Conservation (phyloP, 2,329 filamentous ascomycete species). For the Arthrinium puccinioides region DNA sequence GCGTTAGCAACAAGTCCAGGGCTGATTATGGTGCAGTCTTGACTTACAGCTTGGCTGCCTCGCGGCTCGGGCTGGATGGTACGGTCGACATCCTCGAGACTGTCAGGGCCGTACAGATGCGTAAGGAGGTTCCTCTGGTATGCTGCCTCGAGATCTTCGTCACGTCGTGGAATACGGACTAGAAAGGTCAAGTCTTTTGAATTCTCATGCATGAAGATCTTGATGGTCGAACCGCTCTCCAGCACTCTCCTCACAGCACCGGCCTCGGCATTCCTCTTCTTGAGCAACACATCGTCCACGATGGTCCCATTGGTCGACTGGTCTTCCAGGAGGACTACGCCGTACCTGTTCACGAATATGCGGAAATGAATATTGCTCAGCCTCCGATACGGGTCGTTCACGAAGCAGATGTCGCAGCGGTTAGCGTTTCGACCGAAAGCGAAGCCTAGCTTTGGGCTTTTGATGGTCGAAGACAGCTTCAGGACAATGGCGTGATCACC, state of each 20-base stretch:
- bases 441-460: constrained; percentile 66
- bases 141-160: constrained; percentile 54
- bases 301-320: constrained; percentile 92
- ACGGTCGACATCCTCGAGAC: constrained; percentile 25
- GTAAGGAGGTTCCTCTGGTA: constrained; percentile 63
- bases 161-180: constrained; percentile 73
- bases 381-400: constrained; percentile 59
- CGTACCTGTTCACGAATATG: constrained; percentile 82
- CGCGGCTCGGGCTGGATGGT: constrained; percentile 40
- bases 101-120: constrained; percentile 46
- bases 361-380: constrained; percentile 96
- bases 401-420: constrained; percentile 66
- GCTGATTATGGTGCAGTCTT: background rate
- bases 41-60: background rate
- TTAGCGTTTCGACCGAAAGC: constrained; percentile 71
- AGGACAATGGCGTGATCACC: constrained; percentile 67
- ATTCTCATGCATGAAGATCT: constrained; percentile 51
- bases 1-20: background rate
- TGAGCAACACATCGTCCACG: constrained; percentile 68
- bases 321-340: constrained; percentile 86
- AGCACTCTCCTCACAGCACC: constrained; percentile 52
- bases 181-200: constrained; percentile 66
- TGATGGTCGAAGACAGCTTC: constrained; percentile 66
- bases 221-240: constrained; percentile 64
- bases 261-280: constrained; percentile 29